Percentiles rank a stretch among this genome's conserved stretches.
phyloP scores from a whole-genome alignment of 768 basidiomycete genomes.

The Pleurotus djamor region DNA sequence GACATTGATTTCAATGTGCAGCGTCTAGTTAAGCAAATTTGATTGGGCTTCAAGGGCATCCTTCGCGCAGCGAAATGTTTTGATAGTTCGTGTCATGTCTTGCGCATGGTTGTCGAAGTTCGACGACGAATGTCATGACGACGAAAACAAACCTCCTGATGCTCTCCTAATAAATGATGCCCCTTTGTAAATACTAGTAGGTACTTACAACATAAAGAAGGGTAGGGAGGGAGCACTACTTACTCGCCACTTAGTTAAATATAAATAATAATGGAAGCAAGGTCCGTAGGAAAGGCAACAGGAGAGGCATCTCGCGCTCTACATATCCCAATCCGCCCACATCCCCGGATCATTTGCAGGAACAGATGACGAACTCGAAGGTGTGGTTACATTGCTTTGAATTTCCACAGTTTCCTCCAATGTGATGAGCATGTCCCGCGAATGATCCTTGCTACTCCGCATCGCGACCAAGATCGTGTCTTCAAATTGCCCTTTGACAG shows the following conservation, averaged over 20 bases:
- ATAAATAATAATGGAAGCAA: background rate
- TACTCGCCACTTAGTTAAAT: background rate
- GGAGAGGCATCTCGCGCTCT: background rate
- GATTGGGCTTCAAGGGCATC: too few species aligned
- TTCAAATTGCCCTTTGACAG: slow-evolving; percentile 26
- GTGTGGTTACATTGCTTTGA: background rate
- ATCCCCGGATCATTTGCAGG: background rate
- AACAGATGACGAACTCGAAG: background rate
- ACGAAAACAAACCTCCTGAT: too few species aligned
- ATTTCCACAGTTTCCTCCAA: slow-evolving; percentile 3
- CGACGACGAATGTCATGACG: too few species aligned
- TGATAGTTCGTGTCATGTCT: too few species aligned
- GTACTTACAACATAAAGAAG: too few species aligned
- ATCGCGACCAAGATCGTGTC: slow-evolving; percentile 62
- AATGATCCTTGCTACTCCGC: slow-evolving; percentile 22
- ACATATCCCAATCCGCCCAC: slow-evolving; percentile 8
- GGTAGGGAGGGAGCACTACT: too few species aligned
- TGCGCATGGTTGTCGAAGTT: too few species aligned
- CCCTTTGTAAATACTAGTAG: too few species aligned
- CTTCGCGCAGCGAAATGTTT: too few species aligned
- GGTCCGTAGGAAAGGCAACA: background rate
- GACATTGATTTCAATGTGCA: too few species aligned
- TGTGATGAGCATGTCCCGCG: background rate
- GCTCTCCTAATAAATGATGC: too few species aligned
- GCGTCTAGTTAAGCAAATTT: too few species aligned